Evolutionary conservation across 2,329 filamentous ascomycete species (phyloP).

Genomic region (Ophioceras dolichostomum): DNA sequence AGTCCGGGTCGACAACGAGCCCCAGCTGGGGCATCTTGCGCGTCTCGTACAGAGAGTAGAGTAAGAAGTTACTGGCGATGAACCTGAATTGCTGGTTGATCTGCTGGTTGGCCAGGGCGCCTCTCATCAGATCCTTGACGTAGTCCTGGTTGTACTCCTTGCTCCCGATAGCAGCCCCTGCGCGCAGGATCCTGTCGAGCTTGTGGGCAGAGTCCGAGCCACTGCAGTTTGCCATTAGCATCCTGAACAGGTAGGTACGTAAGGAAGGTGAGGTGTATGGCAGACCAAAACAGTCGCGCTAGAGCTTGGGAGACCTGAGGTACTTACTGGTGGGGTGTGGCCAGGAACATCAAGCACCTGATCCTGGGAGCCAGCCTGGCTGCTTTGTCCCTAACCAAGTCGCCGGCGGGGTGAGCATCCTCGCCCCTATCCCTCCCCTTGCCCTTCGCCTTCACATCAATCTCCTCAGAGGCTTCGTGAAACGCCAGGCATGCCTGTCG

Average conservation of each 20-base stretch:
- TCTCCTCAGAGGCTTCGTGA: not conserved
- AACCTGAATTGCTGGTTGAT: slow-evolving; percentile 33
- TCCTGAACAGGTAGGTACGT: not conserved
- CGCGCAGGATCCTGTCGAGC: slow-evolving; percentile 10
- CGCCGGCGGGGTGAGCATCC: no score
- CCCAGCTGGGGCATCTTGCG: slow-evolving; percentile 2
- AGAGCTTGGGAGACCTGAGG: not conserved
- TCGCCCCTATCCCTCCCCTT: no score
- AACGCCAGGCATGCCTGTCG: not conserved
- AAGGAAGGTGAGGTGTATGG: not conserved
- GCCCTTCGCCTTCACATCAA: no score
- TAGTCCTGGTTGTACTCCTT: slow-evolving; percentile 8
- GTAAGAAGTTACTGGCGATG: slow-evolving; percentile 17
- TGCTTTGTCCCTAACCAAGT: no score
- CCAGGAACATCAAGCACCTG: slow-evolving; percentile 24
- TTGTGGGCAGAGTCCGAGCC: slow-evolving; percentile 22
- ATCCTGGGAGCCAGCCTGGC: slow-evolving; percentile 15
- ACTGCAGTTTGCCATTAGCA: slow-evolving; percentile 3
- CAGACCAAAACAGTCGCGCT: no score
- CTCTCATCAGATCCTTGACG: slow-evolving; percentile 10
- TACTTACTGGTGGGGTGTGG: slow-evolving; percentile 21
- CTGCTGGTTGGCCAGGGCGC: slow-evolving; percentile 12
- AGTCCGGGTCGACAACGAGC: not conserved
- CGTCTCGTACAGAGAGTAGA: slow-evolving; percentile 30
- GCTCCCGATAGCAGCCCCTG: slow-evolving; percentile 4